phyloP scores from a whole-genome alignment of 2,329 filamentous ascomycete species.

The Epichloe gansuensis region DNA sequence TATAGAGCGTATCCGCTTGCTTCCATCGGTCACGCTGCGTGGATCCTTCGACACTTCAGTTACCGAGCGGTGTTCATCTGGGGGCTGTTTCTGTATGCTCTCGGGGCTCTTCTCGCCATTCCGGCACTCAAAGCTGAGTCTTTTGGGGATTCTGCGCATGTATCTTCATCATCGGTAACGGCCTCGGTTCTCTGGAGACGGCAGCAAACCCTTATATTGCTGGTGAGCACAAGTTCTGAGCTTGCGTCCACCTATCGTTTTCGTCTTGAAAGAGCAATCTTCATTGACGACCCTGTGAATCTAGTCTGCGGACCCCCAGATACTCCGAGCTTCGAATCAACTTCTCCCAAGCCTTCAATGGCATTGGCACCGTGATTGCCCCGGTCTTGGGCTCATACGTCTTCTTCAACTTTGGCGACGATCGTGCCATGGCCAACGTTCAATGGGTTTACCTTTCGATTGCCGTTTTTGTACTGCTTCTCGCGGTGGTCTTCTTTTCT shows the following conservation, averaged over 20 bases:
- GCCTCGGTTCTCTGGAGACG: constrained; percentile 63
- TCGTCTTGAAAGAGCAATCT: neutral
- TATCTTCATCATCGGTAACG: constrained; percentile 64
- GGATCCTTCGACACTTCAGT: constrained; percentile 51
- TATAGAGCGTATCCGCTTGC: constrained; percentile 53
- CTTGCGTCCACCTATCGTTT: neutral
- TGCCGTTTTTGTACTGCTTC: constrained; percentile 54
- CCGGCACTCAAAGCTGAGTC: constrained; percentile 47
- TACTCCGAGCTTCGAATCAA: constrained; percentile 67
- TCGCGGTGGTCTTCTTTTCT: constrained; percentile 57
- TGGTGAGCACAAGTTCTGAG: constrained; percentile 15
- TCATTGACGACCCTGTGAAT: neutral
- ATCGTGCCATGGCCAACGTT: constrained; percentile 49
- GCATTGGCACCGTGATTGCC: constrained; percentile 59
- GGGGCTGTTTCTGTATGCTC: constrained; percentile 53
- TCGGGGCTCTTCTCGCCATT: constrained; percentile 45
- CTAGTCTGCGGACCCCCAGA: constrained; percentile 46
- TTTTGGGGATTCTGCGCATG: constrained; percentile 64
- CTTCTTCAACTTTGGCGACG: constrained; percentile 54
- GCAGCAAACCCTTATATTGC: constrained; percentile 67
- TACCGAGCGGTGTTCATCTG: constrained; percentile 58
- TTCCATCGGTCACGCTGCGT: constrained; percentile 52
- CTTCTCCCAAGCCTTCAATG: constrained; percentile 66
- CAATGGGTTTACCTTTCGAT: constrained; percentile 70
- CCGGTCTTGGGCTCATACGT: constrained; percentile 62